A percentile compares a stretch with the other conserved stretches of the same genome.
These are phyloP conservation scores for Dendrocalamus sinicus DNA, from an alignment of 176 grass and related monocot genomes.

Conservation along the genomic window DNA sequence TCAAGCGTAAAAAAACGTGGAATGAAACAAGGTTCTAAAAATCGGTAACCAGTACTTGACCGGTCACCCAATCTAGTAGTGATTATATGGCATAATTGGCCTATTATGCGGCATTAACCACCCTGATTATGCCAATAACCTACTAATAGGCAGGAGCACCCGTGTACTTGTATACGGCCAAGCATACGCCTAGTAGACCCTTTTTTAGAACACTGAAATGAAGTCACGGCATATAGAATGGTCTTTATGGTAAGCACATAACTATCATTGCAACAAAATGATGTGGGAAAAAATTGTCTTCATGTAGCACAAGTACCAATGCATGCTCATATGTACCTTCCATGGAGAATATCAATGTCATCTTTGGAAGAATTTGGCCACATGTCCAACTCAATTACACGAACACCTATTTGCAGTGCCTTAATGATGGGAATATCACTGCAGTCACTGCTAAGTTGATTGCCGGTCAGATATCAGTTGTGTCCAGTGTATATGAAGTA, in stretches of 20 bases:
- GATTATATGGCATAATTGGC: no score
- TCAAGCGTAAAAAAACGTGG: slow-evolving; percentile 39
- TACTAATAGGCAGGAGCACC: no score
- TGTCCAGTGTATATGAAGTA: slow-evolving; percentile 98
- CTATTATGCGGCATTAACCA: no score
- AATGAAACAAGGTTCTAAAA: neutral
- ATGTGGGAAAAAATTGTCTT: neutral
- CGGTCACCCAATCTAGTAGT: no score
- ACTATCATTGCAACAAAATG: slow-evolving; percentile 1
- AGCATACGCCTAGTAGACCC: no score
- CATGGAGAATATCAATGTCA: slow-evolving; percentile 91
- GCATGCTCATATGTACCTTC: slow-evolving; percentile 58
- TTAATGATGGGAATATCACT: slow-evolving; percentile 95
- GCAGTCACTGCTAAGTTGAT: slow-evolving; percentile 98
- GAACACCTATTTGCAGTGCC: slow-evolving; percentile 84
- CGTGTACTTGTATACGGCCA: no score
- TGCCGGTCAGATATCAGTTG: slow-evolving; percentile 94
- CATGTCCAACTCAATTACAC: slow-evolving; percentile 96
- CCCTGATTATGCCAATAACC: no score
- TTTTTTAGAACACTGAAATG: neutral
- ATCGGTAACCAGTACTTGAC: no score
- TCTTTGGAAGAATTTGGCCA: slow-evolving; percentile 98
- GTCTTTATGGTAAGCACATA: neutral
- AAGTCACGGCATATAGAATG: slow-evolving; percentile 28
- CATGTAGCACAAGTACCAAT: neutral